Percentiles rank a stretch among this genome's conserved stretches.
Conservation (phyloP, 768 basidiomycete genomes). For the Fomitopsis serialis region DNA sequence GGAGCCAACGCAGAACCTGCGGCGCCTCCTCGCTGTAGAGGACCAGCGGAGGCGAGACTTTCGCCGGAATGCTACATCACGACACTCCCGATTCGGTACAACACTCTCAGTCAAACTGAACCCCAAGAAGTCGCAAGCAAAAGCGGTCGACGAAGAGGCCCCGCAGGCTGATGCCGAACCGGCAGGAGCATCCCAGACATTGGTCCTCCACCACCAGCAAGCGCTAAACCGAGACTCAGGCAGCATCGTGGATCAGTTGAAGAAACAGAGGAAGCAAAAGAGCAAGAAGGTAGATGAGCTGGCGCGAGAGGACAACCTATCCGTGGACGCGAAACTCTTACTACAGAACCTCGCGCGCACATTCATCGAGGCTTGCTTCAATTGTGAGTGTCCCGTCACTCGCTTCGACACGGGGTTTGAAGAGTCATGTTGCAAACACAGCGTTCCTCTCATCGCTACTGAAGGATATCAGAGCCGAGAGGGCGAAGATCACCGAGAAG, state of each 20-base stretch:
- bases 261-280: conserved; percentile 46
- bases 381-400: conserved; percentile 67
- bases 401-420: conserved; percentile 5
- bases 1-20: conserved; percentile 67
- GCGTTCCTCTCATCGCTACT: conserved; percentile 83
- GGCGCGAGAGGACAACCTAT: conserved; percentile 60
- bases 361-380: conserved; percentile 84
- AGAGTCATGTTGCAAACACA: conserved; percentile 25
- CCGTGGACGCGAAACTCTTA: conserved; percentile 53
- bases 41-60: conserved; percentile 54
- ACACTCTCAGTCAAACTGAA: conserved; percentile 81
- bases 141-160: conserved; percentile 14
- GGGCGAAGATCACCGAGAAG: conserved; percentile 89
- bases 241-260: conserved; percentile 58
- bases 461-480: conserved; percentile 91
- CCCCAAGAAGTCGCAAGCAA: conserved; percentile 37
- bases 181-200: conserved; percentile 37
- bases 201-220: conserved; percentile 82
- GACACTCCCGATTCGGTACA: conserved; percentile 96
- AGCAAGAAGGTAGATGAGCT: conserved; percentile 68
- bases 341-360: conserved; percentile 66
- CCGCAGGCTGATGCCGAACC: conserved; percentile 15
- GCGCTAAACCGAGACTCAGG: conserved; percentile 69
- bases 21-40: conserved; percentile 75
- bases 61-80: conserved; percentile 52